phyloP scores from a whole-genome alignment of 352 stramenopile species.

The Plasmopara muralis region DNA sequence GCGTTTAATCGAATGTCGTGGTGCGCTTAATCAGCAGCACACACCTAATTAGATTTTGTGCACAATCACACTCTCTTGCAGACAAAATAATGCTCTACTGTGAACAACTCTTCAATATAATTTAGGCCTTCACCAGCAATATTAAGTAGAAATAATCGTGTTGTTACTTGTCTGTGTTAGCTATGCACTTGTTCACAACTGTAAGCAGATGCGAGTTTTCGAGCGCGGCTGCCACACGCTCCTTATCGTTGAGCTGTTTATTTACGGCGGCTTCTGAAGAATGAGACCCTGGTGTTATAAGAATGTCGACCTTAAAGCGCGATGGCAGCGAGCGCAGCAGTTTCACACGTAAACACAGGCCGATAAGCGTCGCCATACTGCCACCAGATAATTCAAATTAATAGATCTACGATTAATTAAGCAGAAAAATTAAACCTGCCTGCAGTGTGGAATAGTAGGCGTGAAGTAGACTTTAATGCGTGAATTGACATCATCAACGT shows the following conservation, averaged over 20 bases:
- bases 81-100: too few species aligned
- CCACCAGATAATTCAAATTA: background rate
- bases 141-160: too few species aligned
- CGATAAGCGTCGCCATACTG: conserved; percentile 96
- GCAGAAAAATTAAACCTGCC: conserved; percentile 13
- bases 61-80: too few species aligned
- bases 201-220: conserved; percentile 94
- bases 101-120: too few species aligned
- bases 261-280: conserved; percentile 93
- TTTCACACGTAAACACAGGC: conserved; percentile 94
- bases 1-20: too few species aligned
- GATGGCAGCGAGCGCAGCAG: conserved; percentile 89
- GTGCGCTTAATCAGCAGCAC: too few species aligned
- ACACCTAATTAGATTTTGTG: too few species aligned
- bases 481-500: conserved; percentile 78
- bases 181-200: conserved; percentile 96
- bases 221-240: conserved; percentile 92
- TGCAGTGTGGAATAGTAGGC: conserved; percentile 96
- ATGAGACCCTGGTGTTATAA: conserved; percentile 93
- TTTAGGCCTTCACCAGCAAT: too few species aligned
- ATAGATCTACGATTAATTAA: too few species aligned
- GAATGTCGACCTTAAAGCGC: conserved; percentile 92
- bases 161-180: conserved; percentile 78
- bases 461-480: conserved; percentile 84
- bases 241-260: conserved; percentile 97